These are phyloP conservation scores for Pycnococcus provasolii DNA, from an alignment of 139 green algal genomes.

Conservation along the genomic window DNA sequence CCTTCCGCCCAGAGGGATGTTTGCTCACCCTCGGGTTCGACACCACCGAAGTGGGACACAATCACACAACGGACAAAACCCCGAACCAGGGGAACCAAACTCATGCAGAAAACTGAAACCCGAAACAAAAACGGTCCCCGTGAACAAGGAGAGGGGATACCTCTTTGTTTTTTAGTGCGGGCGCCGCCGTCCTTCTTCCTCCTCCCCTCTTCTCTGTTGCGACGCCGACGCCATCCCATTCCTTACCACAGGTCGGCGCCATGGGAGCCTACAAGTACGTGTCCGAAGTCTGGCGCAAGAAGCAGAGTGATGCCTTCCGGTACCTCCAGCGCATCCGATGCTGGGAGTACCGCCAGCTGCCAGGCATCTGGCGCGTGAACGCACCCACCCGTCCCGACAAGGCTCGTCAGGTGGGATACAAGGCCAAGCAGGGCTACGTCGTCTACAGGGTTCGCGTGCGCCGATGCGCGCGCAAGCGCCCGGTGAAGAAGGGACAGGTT, in stretches of 20 bases:
- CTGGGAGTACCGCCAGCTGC: conserved; percentile 98
- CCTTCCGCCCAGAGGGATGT: too few species aligned
- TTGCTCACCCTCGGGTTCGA: too few species aligned
- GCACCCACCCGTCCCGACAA: conserved; percentile 89
- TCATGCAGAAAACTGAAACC: too few species aligned
- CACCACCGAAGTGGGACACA: too few species aligned
- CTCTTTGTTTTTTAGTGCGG: too few species aligned
- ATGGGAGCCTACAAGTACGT: conserved; percentile 76
- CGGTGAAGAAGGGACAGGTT: conserved; percentile 78
- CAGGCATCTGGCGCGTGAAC: conserved; percentile 71
- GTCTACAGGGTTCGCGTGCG: conserved; percentile 93
- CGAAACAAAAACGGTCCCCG: too few species aligned
- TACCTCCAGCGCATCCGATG: conserved; percentile 97
- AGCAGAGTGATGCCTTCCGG: conserved; percentile 97
- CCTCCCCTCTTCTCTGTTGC: too few species aligned
- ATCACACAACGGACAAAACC: too few species aligned
- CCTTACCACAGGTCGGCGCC: background rate
- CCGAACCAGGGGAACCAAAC: too few species aligned
- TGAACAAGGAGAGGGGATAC: too few species aligned
- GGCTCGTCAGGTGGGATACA: conserved; percentile 91
- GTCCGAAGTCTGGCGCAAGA: conserved; percentile 95
- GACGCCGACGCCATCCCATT: background rate
- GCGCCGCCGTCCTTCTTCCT: too few species aligned
- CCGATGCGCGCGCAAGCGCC: conserved; percentile 89
- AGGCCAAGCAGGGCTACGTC: conserved; percentile 76